These are phyloP conservation scores for Aspergillus campestris DNA, from an alignment of 495 filamentous ascomycete genomes.

Conservation along the genomic window DNA sequence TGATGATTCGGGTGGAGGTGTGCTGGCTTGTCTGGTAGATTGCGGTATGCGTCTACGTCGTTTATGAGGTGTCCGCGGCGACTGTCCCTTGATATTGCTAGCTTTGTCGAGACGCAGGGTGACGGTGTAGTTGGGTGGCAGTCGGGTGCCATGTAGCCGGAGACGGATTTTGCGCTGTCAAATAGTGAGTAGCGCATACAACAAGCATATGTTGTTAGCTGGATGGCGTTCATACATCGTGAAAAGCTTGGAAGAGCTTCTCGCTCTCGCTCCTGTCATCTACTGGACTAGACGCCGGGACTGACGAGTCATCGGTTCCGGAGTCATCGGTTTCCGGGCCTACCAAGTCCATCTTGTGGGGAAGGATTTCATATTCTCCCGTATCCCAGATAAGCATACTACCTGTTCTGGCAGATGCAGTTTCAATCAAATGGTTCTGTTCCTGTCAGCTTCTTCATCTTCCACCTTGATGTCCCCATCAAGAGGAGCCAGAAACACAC, in stretches of 20 bases:
- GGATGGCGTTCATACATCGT: slow-evolving; percentile 24
- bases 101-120: slow-evolving; percentile 45
- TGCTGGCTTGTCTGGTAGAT: slow-evolving; percentile 8
- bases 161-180: slow-evolving; percentile 50
- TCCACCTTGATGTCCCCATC: background rate
- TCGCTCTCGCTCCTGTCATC: slow-evolving; percentile 38
- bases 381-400: slow-evolving; percentile 66
- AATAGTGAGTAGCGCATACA: background rate
- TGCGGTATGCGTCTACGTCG: slow-evolving; percentile 12
- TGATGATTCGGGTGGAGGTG: slow-evolving; percentile 3
- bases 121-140: slow-evolving; percentile 51
- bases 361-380: slow-evolving; percentile 54
- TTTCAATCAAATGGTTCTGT: slow-evolving; percentile 61
- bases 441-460: background rate
- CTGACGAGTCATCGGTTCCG: slow-evolving; percentile 17
- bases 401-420: slow-evolving; percentile 48
- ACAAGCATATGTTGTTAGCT: background rate
- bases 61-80: slow-evolving; percentile 20
- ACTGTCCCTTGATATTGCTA: slow-evolving; percentile 27
- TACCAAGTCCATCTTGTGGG: slow-evolving; percentile 24
- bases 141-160: slow-evolving; percentile 48
- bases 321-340: slow-evolving; percentile 40
- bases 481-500: slow-evolving; percentile 25
- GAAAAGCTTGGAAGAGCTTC: slow-evolving; percentile 47
- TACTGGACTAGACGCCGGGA: slow-evolving; percentile 6